Percentiles rank a stretch among this genome's conserved stretches.
phyloP scores from a whole-genome alignment of 441 rosid species.

The Aquilaria agallochum region DNA sequence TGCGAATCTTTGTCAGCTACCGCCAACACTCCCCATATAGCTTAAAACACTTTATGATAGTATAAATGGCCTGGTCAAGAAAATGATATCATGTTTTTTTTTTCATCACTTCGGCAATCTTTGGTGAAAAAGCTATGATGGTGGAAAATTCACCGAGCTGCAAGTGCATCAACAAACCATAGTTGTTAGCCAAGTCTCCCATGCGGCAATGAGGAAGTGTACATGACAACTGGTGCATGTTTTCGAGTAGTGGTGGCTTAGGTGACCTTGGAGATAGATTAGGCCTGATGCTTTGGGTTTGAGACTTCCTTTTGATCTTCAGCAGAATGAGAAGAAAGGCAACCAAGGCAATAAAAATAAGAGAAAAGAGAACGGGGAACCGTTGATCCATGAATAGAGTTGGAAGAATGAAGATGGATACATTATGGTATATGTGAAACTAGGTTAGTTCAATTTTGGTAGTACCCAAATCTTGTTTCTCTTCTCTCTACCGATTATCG shows the following conservation, averaged over 20 bases:
- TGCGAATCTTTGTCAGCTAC: too few relatives aligned
- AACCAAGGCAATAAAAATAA: conserved; percentile 1
- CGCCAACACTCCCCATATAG: background rate
- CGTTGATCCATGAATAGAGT: too few relatives aligned
- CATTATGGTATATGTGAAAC: too few relatives aligned
- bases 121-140: conserved; percentile 10
- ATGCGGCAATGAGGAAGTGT: background rate
- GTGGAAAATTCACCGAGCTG: background rate
- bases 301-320: background rate
- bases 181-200: background rate
- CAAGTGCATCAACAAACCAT: background rate
- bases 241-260: background rate
- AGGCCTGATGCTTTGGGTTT: background rate
- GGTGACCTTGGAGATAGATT: conserved; percentile 1
- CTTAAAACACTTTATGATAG: background rate
- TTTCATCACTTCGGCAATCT: conserved; percentile 12
- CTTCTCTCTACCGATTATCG: too few relatives aligned
- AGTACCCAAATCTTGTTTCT: too few relatives aligned
- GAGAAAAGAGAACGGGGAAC: too few relatives aligned
- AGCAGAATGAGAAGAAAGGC: background rate
- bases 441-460: too few relatives aligned
- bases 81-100: conserved; percentile 13
- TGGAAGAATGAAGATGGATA: too few relatives aligned
- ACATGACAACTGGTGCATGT: background rate
- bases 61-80: conserved; percentile 13